Conservation (phyloP, 768 basidiomycete genomes). For the Tubosaeta brunneosetosa region DNA sequence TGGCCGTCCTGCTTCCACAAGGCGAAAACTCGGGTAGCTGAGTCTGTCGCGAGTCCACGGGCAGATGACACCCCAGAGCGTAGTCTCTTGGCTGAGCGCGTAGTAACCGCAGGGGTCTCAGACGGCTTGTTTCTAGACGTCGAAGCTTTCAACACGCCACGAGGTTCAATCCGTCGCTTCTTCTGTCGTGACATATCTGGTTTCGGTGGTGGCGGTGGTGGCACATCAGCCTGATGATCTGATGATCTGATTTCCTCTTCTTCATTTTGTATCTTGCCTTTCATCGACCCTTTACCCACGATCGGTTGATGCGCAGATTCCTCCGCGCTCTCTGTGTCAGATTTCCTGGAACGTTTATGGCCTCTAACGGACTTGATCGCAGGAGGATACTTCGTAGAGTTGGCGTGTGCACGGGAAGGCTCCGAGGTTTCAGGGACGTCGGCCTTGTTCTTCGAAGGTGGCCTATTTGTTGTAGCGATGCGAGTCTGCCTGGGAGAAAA, state of each 20-base stretch:
- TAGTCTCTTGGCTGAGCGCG: constrained; percentile 36
- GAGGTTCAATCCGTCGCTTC: constrained; percentile 38
- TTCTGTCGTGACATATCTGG: constrained; percentile 36
- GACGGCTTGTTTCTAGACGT: constrained; percentile 24
- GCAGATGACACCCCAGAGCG: constrained; percentile 35
- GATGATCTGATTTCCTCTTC: constrained; percentile 37
- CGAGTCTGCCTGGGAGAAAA: constrained; percentile 8
- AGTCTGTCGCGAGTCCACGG: constrained; percentile 11
- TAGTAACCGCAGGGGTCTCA: constrained; percentile 26
- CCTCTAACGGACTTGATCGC: constrained; percentile 7
- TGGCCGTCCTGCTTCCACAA: constrained; percentile 57
- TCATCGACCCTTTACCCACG: constrained; percentile 26
- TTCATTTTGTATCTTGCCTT: constrained; percentile 2
- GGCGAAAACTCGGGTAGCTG: constrained; percentile 62
- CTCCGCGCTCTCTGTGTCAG: constrained; percentile 25
- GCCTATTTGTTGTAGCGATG: background rate
- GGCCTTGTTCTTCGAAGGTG: constrained; percentile 7
- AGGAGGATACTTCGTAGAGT: constrained; percentile 2
- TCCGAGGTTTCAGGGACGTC: background rate
- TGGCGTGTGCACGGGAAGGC: constrained; percentile 3
- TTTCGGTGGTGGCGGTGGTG: constrained; percentile 27
- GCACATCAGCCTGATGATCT: constrained; percentile 35
- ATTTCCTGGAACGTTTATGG: constrained; percentile 20
- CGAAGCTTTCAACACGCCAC: constrained; percentile 20
- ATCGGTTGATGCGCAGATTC: constrained; percentile 12